These are phyloP conservation scores for Epichloe amarillans DNA, from an alignment of 2,329 filamentous ascomycete genomes.

Conservation along the genomic window DNA sequence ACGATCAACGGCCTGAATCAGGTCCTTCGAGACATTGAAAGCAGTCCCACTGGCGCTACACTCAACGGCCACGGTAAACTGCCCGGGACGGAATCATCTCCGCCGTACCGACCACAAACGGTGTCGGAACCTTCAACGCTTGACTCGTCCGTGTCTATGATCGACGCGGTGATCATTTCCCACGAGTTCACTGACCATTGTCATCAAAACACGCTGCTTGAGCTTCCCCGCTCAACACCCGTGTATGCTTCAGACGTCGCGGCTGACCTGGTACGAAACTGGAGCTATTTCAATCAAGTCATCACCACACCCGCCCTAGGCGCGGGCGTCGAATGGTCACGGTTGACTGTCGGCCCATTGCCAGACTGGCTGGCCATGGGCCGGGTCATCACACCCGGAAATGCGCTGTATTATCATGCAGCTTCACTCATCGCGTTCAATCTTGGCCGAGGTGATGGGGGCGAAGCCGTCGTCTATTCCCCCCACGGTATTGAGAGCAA, in stretches of 20 bases:
- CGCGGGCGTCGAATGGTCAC: slow-evolving; percentile 8
- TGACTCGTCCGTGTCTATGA: slow-evolving; percentile 19
- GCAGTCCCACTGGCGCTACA: not conserved
- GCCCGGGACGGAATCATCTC: not conserved
- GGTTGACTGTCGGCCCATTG: slow-evolving; percentile 20
- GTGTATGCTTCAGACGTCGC: slow-evolving; percentile 48
- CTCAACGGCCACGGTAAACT: not conserved
- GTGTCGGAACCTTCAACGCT: not conserved
- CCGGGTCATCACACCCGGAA: slow-evolving; percentile 37
- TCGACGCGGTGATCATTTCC: slow-evolving; percentile 46
- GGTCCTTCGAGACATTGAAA: slow-evolving; percentile 35
- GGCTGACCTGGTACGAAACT: slow-evolving; percentile 39
- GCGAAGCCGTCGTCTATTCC: slow-evolving; percentile 48
- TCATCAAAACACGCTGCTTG: slow-evolving; percentile 45
- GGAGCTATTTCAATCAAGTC: slow-evolving; percentile 46
- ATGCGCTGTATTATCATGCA: slow-evolving; percentile 47
- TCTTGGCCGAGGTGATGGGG: slow-evolving; percentile 10
- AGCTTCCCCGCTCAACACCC: slow-evolving; percentile 37
- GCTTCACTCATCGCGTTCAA: slow-evolving; percentile 46
- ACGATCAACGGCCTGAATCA: slow-evolving; percentile 42
- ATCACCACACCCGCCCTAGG: slow-evolving; percentile 34
- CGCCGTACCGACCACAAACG: slow-evolving; percentile 5
- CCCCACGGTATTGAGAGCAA: slow-evolving; percentile 44
- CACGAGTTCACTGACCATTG: slow-evolving; percentile 61
- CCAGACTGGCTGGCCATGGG: slow-evolving; percentile 50